Evolutionary conservation across 2,329 filamentous ascomycete genomes (phyloP), one percentile per base, ranked within the genome.

Genomic region (Xylaria sp.): DNA sequence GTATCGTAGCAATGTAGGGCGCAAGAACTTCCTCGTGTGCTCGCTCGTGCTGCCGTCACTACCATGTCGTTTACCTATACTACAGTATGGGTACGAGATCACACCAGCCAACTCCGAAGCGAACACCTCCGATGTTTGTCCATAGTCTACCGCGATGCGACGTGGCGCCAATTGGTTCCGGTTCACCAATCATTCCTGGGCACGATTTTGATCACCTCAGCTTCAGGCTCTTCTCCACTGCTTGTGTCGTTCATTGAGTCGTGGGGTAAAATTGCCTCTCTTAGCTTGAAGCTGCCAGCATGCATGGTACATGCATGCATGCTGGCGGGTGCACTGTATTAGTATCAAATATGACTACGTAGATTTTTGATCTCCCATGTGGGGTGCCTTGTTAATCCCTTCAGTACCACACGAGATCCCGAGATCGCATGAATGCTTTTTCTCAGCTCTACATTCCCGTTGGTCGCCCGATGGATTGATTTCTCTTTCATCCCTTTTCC

Each of bases 81-180:
- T 39, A 48, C 32, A 28, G 28, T 28, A 28, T 28, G 55, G 46
- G 44, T 12, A 56, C 52, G 54, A 66, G 63, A 62, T 50, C 51
- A 66, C 34, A 50, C 37, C 54, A 56, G 59, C 58, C 55, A 55
- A 61, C 39, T 51, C 65, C 44, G 57, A 41, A 51, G 56, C 64
- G 60, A 63, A 44, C 54, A 55, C 56, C 66, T 44, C 65, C 54
- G 56, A 34, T 51, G 37, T 63, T 61, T 63, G 63, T 58, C 68
- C 60, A 68, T 41, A 66, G 54, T 44, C 59, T 51, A 58, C 39
- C 55, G 34, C 65, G 60, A 68, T 73, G 71, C 80, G 78, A 82
- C 80, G 80, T 83, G 81, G 81, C 80, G 78, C 80, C 77, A 80
- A 76, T 80, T 75, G 76, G 74, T 71, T 72, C 69, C 58, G 66